Evolutionary conservation across 164 flowering plant genomes (phyloP).

Genomic region (Macadamia integrifolia): DNA sequence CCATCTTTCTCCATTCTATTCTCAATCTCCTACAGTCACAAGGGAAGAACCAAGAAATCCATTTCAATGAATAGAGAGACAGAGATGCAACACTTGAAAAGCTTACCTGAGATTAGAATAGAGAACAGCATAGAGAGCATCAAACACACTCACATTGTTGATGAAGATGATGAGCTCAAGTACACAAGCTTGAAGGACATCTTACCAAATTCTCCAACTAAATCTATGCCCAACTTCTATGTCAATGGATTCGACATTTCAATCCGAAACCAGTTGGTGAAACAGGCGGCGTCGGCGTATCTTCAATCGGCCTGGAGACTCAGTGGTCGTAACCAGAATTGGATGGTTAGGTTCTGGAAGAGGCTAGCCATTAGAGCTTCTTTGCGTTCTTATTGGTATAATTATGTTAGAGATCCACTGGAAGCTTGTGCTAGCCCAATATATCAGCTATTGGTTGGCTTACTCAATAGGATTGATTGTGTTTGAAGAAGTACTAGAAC

Average conservation of each 20-base stretch:
- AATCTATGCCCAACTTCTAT: background rate
- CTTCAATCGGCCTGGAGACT: constrained; percentile 43
- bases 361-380: constrained; percentile 1
- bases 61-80: constrained; percentile 7
- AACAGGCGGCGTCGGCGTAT: constrained; percentile 61
- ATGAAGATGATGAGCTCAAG: constrained; percentile 7
- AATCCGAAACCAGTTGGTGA: constrained; percentile 49
- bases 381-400: constrained; percentile 13
- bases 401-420: constrained; percentile 16
- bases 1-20: no score
- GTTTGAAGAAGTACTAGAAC: constrained; percentile 1
- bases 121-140: constrained; percentile 1
- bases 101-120: background rate
- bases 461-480: constrained; percentile 15
- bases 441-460: constrained; percentile 6
- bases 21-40: no score
- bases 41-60: no score
- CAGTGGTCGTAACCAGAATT: constrained; percentile 22
- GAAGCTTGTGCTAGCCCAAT: constrained; percentile 20
- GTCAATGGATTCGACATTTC: constrained; percentile 20
- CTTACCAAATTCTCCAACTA: constrained; percentile 8
- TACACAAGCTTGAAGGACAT: constrained; percentile 57
- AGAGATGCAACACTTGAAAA: constrained; percentile 9
- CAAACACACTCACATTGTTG: background rate
- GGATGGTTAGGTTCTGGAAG: constrained; percentile 27